Evolutionary conservation across 495 filamentous ascomycete species (phyloP), one percentile per base, ranked within the genome.

Genomic region (Aspergillus funiculosus): DNA sequence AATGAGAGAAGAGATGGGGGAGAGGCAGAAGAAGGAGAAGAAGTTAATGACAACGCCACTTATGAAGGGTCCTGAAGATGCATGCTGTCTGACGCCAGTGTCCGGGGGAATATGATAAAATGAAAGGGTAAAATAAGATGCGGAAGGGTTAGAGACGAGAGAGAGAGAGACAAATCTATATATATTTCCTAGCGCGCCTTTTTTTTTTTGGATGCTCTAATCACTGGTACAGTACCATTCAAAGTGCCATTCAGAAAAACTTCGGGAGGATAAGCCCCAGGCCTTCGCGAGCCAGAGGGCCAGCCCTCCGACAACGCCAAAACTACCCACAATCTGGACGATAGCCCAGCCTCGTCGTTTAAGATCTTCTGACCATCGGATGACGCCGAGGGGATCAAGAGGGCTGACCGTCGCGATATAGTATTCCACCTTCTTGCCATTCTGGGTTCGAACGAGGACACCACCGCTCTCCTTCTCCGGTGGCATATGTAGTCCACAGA

Each of bases 261-360:
- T 63, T 14, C 58, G 57, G 2, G 60, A 59, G 7, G 67, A 53
- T 14, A 74, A 38, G 4, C 71, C 70, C 69, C 67, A 76, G 14
- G 65, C 56, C 24, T 66, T 71, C 9, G 69, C 71, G 39, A 74
- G 49, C 82, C 81, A 88, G 29, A 86, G 68, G 11, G 81, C 79
- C 40, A 92, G 58, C 13, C 86, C 87, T 14, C 87, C 85, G 9
- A 92, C 61, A 13, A 91, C 68, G 0, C 87, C 82, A 35, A 87
- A 72, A 29, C 81, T 78, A 1, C 87, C 84, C n/a, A 91, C 68
- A 9, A 95, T 75, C 62, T 87, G 83, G n/a, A 94, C 62, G 2
- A 83, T 77, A 35, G 81, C 48, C 76, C 84, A 82, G 1, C 87
- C 78, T 45, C 72, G 78, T 19, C 72, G 70, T 47, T 75, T 76